Evolutionary conservation across 768 basidiomycete genomes (phyloP).

Genomic region (Mycena rebaudengoi): DNA sequence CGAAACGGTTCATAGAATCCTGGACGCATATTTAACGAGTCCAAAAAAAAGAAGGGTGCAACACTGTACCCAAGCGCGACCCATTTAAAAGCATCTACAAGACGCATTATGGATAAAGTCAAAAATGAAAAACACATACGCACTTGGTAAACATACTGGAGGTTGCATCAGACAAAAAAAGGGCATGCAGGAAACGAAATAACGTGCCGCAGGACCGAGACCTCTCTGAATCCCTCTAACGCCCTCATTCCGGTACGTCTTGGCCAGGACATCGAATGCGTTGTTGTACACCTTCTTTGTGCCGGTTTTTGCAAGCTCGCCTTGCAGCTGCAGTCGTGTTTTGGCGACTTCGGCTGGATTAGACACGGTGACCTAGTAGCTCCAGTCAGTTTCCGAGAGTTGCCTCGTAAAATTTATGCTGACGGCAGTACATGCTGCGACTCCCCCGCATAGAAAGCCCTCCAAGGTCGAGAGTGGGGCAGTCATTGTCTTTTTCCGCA

Average conservation of each 20-base stretch:
- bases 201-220: conserved; percentile 72
- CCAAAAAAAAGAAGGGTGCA: neutral
- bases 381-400: conserved; percentile 19
- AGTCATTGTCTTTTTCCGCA: conserved; percentile 25
- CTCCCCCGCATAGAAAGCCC: conserved; percentile 87
- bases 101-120: conserved; percentile 14
- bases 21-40: conserved; percentile 33
- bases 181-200: neutral
- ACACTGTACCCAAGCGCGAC: conserved; percentile 75
- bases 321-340: conserved; percentile 95
- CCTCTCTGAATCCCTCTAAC: conserved; percentile 93
- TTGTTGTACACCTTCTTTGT: conserved; percentile 85
- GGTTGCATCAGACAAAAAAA: conserved; percentile 3
- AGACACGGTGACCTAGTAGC: conserved; percentile 74
- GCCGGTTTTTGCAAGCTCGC: conserved; percentile 85
- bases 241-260: conserved; percentile 92
- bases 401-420: conserved; percentile 29
- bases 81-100: conserved; percentile 89
- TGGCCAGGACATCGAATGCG: conserved; percentile 84
- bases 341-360: conserved; percentile 90
- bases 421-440: conserved; percentile 93
- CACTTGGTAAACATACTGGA: conserved; percentile 91
- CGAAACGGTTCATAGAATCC: conserved; percentile 98
- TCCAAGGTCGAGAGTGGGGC: conserved; percentile 71
- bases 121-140: conserved; percentile 32